Conservation (phyloP, 179 eudicot genomes). For the Amaranthus tricolor region DNA sequence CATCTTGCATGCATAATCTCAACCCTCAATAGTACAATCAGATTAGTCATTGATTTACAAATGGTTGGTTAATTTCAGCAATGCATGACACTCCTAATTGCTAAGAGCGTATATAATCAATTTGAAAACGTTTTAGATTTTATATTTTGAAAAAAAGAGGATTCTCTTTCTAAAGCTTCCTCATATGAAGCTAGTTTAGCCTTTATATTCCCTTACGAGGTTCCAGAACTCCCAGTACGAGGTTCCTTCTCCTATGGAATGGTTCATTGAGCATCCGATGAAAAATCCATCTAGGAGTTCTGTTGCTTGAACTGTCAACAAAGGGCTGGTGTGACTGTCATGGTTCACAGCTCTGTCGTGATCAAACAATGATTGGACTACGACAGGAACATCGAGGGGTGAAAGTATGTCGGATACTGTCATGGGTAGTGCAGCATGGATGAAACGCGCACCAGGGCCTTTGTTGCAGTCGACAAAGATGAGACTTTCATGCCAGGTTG, state of each 20-base stretch:
- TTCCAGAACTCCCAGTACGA: constrained; percentile 32
- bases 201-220: background rate
- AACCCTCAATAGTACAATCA: background rate
- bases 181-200: background rate
- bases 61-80: background rate
- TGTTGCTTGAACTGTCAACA: constrained; percentile 25
- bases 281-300: constrained; percentile 28
- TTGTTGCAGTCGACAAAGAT: no score
- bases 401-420: no score
- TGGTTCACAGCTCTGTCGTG: no score
- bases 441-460: no score
- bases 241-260: constrained; percentile 21
- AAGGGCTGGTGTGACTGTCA: constrained; percentile 14
- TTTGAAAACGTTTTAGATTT: background rate
- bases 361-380: no score
- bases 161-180: background rate
- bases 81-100: no score
- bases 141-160: no score
- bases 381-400: no score
- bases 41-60: background rate
- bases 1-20: background rate
- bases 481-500: no score
- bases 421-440: no score
- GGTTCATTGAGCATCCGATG: constrained; percentile 20
- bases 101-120: background rate